phyloP scores from a whole-genome alignment of 306 rosid genomes.

The Trichosanthes truncata region DNA sequence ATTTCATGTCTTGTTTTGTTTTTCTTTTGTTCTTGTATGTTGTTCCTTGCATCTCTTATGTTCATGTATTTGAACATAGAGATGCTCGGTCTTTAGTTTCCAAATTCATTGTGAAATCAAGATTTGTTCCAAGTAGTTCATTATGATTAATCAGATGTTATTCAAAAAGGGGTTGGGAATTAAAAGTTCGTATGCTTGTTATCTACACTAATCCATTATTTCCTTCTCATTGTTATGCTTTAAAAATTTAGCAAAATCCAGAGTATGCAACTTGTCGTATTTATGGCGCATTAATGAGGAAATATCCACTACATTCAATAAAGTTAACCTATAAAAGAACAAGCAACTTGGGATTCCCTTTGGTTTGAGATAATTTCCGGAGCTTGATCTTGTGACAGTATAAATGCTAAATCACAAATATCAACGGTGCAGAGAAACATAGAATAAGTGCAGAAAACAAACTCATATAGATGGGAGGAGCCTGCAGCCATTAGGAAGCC shows the following conservation, averaged over 20 bases:
- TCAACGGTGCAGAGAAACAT: neutral
- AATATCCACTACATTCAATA: neutral
- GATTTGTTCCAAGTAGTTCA: neutral
- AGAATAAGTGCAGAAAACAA: neutral
- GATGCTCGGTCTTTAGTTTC: slow-evolving; percentile 2
- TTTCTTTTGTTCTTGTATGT: neutral
- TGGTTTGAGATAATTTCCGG: neutral
- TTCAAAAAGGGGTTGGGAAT: neutral
- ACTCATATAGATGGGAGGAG: neutral
- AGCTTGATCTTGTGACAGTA: slow-evolving; percentile 1
- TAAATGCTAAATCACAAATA: slow-evolving; percentile 1
- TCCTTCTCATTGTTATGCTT: neutral
- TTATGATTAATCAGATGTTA: neutral
- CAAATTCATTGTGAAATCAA: neutral
- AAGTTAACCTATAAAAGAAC: neutral
- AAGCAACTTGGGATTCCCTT: neutral
- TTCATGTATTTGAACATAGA: slow-evolving; percentile 1
- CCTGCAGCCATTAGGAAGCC: neutral
- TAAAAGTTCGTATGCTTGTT: neutral
- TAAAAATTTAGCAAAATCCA: neutral
- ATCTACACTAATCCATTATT: neutral
- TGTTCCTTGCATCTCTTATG: neutral
- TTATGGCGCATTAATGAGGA: neutral
- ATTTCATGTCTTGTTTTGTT: neutral
- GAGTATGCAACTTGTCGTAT: neutral